Base-by-base conservation (phyloP, 2,329 filamentous ascomycete genomes). In the Ophioceras dolichostomum region DNA sequence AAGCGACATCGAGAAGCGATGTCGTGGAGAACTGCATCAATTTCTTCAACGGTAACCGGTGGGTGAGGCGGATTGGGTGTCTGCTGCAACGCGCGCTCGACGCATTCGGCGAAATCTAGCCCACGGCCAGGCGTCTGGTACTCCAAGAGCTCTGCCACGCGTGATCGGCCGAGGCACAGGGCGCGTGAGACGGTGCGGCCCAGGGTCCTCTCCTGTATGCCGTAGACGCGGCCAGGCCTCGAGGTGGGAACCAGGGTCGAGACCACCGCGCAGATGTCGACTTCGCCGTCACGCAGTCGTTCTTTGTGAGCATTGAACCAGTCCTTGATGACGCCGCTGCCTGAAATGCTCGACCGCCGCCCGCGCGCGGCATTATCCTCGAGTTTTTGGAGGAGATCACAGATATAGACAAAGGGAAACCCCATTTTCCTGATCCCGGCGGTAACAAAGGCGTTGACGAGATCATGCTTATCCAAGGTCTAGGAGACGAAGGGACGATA, bases 201-300 rank as follows among this genome's bases (percentile, higher is more conserved):
- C 0, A 94, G 63, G 0, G 62, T 66, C 8, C 60, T 52, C 5
- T 73, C 62, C 49, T 83, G 74, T 1, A 94, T 64, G 27, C 67
- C 70, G 52, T 88, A 94, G 2, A 89, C 82, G 20, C 85, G 73
- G 51, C 94, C 86, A 3, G 76, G 78, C 37, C 86, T 69, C 45
- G 70, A 77, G 43, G 87, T 79, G 0, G 87, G 85, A 0, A 93
- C 69, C 1, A 95, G 58, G 3, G 79, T 78, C 1, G 83, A 88
- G 0, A 94, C 62, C 2, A 94, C 59, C 3, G 83, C 79, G 1
- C 73, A 61, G 2, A 67, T 62, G 48, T 78, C 62, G 1, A 72
- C 73, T 20, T 69, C 63, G 7, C 71, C 59, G 0, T 66, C 62
- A 49, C 78, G 60, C 13, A 94, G 66, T 2, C 58, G 56, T 13